Percentiles rank a stretch among this genome's conserved stretches.
Conservation (phyloP, 2,329 filamentous ascomycete species). For the Parascedosporium putredinis region DNA sequence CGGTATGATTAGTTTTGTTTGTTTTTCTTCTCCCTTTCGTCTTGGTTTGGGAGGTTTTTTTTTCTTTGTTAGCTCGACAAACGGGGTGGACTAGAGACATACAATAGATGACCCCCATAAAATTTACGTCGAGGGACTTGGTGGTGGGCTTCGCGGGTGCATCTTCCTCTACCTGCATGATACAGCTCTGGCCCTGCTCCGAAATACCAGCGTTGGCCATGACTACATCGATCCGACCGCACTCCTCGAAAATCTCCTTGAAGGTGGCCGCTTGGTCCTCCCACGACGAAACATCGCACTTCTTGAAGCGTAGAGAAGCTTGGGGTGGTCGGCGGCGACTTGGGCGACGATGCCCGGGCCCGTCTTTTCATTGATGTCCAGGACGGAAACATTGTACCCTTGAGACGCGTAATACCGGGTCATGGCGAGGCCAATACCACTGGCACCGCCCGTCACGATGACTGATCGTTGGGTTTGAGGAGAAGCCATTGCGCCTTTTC, state of each 20-base stretch:
- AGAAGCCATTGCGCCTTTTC: too few species aligned
- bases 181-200: constrained; percentile 23
- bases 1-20: neutral
- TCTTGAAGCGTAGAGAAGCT: constrained; percentile 19
- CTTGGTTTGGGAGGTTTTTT: neutral
- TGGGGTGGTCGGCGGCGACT: constrained; percentile 17
- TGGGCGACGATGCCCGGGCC: constrained; percentile 17
- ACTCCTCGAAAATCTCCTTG: constrained; percentile 14
- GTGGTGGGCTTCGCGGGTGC: constrained; percentile 24
- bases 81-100: constrained; percentile 11
- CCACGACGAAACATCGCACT: constrained; percentile 28
- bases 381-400: constrained; percentile 21
- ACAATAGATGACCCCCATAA: constrained; percentile 34
- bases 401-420: constrained; percentile 22
- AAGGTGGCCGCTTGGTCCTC: constrained; percentile 20
- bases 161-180: constrained; percentile 17
- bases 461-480: constrained; percentile 8
- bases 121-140: constrained; percentile 26
- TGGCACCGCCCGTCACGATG: constrained; percentile 14
- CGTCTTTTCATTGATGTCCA: constrained; percentile 21
- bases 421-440: constrained; percentile 18
- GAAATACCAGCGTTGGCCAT: constrained; percentile 40
- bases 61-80: neutral
- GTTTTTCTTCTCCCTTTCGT: too few species aligned
- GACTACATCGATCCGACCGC: constrained; percentile 29